Base-by-base conservation (phyloP, 2,329 filamentous ascomycete genomes). In the Parastagonospora nodorum region DNA sequence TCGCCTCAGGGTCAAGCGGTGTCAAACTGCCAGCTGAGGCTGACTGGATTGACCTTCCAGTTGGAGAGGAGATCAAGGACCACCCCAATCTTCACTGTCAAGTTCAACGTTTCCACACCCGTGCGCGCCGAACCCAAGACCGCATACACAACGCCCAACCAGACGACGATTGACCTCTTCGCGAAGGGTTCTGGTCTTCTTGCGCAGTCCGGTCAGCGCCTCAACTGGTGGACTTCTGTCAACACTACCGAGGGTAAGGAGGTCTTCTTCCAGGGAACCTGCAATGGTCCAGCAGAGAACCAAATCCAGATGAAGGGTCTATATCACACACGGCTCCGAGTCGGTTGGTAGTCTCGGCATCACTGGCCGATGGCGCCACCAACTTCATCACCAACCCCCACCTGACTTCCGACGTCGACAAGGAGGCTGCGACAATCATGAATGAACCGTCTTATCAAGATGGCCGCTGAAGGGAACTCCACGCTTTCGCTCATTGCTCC, bases 261-360 rank as follows among this genome's bases (percentile, higher is more conserved):
- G 42, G 49, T 71, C 16, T 73, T 67, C 54, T 66, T 72, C 57
- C 70, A 82, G 63, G 80, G 77, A 32, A 81, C 79, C 8, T 78
- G 76, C 66, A 76, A 76, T 53, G 72, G 75, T 0, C 66, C 75
- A 42, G 55, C 63, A 16, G 61, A 68, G 51, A 63, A 67, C 57
- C 68, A 64, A 14, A 55, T 72, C 27, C 66, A 71, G 46, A 72
- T 73, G 67, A 72, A 72, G 53, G 53, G 57, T 72, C 8, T 88
- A 88, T 71, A 82, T 88, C 14, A 84, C 84, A 30, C 82, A 85
- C 50, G 85, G 86, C 39, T 75, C 81, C 10, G 79, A 80, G n/a
- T 85, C 85, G 8, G 76, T 83, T 12, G 86, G 85, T 24, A 77
- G 82, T 45, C 80, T 86, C 56, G 69, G 69, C 28, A 71, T 74